These are phyloP conservation scores for Arthroderma sp. DNA, from an alignment of 2,329 filamentous ascomycete species.

Conservation along the genomic window DNA sequence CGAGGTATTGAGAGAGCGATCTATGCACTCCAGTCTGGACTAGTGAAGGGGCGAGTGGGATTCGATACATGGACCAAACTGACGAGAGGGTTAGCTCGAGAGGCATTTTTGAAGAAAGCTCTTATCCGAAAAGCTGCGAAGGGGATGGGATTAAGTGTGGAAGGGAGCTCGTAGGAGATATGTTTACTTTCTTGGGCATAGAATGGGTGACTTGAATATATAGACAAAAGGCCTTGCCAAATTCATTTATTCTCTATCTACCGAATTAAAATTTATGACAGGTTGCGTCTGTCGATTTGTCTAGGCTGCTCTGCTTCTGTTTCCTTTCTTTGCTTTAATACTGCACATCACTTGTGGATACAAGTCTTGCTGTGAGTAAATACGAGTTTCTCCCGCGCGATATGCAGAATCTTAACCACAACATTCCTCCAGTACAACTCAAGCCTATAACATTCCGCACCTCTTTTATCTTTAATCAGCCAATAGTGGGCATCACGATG, in stretches of 20 bases:
- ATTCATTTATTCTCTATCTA: neutral
- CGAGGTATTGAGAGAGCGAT: slow-evolving; percentile 74
- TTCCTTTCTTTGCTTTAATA: no score
- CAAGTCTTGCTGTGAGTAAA: no score
- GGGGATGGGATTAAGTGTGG: slow-evolving; percentile 30
- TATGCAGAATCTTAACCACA: no score
- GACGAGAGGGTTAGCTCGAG: slow-evolving; percentile 34
- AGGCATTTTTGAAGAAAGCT: slow-evolving; percentile 35
- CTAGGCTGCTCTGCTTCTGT: no score
- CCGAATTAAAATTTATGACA: neutral
- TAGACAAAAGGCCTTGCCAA: neutral
- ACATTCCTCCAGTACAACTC: no score
- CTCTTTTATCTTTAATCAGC: no score
- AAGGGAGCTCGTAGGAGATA: neutral
- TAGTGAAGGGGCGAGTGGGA: slow-evolving; percentile 33
- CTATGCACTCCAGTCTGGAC: slow-evolving; percentile 44
- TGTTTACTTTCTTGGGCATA: neutral
- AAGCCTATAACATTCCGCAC: no score
- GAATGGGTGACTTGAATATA: neutral
- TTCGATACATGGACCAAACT: slow-evolving; percentile 35
- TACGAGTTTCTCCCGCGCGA: no score
- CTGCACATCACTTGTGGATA: no score
- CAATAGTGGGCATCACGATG: no score
- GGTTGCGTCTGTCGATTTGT: no score
- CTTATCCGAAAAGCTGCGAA: slow-evolving; percentile 33